Evolutionary conservation across 2,329 filamentous ascomycete species (phyloP).

Genomic region (Penicillium corylophilum): DNA sequence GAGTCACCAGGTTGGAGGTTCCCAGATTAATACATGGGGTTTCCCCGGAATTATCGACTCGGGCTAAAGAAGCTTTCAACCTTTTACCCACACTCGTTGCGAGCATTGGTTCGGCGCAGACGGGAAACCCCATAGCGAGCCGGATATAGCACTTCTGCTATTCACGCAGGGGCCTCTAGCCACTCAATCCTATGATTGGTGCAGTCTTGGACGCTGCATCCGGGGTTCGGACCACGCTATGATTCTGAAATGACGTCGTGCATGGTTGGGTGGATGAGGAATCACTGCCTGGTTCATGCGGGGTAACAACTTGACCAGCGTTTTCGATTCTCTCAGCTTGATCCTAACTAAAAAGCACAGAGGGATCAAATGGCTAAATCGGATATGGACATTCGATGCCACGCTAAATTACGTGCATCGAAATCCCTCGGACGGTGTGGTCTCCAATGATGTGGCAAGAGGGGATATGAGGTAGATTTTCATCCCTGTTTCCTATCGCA

Average conservation of each 20-base stretch:
- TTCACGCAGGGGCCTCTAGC: background rate
- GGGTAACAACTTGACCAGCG: background rate
- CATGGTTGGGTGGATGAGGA: background rate
- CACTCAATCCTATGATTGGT: too few species aligned
- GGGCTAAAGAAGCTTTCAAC: constrained; percentile 6
- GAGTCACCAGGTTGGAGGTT: too few species aligned
- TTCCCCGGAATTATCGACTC: background rate
- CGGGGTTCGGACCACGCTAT: background rate
- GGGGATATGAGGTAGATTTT: background rate
- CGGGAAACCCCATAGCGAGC: background rate
- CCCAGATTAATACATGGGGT: background rate
- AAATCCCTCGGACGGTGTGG: background rate
- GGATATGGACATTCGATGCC: background rate
- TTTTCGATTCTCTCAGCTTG: background rate
- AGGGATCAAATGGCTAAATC: background rate
- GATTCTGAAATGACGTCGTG: background rate
- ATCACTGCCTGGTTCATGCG: background rate
- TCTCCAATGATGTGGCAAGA: background rate
- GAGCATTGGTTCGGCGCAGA: background rate
- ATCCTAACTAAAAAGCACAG: background rate
- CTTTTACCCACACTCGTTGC: background rate
- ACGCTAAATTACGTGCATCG: background rate
- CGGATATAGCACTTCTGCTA: too few species aligned
- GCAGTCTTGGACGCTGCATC: background rate
- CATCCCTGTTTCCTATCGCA: background rate